These are phyloP conservation scores for Tuber borchii DNA, from an alignment of 495 filamentous ascomycete genomes.

Conservation along the genomic window DNA sequence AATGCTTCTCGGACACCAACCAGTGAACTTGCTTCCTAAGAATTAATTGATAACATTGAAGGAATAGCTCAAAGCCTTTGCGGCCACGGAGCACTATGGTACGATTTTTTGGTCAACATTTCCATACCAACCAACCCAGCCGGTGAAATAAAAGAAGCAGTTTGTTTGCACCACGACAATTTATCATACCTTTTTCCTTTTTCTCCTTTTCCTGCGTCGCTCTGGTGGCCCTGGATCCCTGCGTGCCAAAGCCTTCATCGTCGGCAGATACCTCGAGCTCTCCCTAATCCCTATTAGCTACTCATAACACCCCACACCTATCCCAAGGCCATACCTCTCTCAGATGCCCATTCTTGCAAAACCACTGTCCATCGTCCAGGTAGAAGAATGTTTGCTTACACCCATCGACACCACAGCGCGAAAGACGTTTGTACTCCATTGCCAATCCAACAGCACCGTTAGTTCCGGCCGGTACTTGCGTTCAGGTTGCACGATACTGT, in stretches of 20 bases:
- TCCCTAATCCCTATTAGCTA: constrained; percentile 28
- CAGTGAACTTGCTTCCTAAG: constrained; percentile 65
- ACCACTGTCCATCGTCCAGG: constrained; percentile 60
- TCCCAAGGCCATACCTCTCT: constrained; percentile 49
- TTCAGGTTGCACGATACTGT: not conserved
- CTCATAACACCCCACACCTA: not conserved
- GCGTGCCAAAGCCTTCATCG: constrained; percentile 64
- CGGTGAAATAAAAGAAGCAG: not conserved
- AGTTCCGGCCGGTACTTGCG: not conserved
- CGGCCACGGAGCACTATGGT: constrained; percentile 36
- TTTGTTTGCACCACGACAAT: not conserved
- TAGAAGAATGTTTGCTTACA: constrained; percentile 58
- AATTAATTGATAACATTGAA: constrained; percentile 81
- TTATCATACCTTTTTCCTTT: constrained; percentile 47
- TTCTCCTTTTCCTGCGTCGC: constrained; percentile 53
- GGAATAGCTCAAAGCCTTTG: constrained; percentile 64
- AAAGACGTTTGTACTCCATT: constrained; percentile 55
- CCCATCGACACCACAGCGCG: constrained; percentile 57
- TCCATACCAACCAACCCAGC: not conserved
- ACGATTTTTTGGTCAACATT: not conserved
- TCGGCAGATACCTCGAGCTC: constrained; percentile 57
- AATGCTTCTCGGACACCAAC: constrained; percentile 55
- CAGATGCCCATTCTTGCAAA: constrained; percentile 60
- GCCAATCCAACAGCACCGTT: not conserved
- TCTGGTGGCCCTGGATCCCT: constrained; percentile 54